These are phyloP conservation scores for Dactylella cylindrospora DNA, from an alignment of 2,329 filamentous ascomycete species.

Conservation along the genomic window DNA sequence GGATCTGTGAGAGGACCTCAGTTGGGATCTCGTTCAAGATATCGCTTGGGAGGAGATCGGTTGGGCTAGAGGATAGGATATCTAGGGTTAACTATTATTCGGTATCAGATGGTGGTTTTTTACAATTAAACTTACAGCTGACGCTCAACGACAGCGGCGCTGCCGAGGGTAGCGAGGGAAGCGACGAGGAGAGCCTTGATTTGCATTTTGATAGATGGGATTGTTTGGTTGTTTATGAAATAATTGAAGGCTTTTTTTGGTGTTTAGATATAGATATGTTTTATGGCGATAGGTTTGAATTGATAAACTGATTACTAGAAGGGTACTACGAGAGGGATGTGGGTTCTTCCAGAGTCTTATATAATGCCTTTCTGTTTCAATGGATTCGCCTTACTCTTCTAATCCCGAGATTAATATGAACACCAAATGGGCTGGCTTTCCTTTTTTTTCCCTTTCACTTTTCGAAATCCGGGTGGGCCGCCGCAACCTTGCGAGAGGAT, in stretches of 20 bases:
- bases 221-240: neutral
- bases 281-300: neutral
- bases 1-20: conserved; percentile 5
- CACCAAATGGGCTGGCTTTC: too few species aligned
- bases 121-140: conserved; percentile 18
- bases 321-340: neutral
- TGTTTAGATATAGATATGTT: neutral
- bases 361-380: too few species aligned
- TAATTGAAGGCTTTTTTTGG: neutral
- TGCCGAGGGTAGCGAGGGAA: conserved; percentile 20
- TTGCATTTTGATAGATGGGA: conserved; percentile 28
- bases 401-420: too few species aligned
- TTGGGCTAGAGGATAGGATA: neutral
- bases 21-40: too few species aligned
- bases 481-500: too few species aligned
- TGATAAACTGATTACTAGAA: too few species aligned
- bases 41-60: conserved; percentile 2
- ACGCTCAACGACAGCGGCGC: conserved; percentile 23
- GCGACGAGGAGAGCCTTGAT: conserved; percentile 37
- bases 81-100: neutral
- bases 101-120: neutral
- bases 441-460: too few species aligned
- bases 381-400: too few species aligned
- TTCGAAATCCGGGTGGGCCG: too few species aligned
- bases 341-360: too few species aligned